Percentiles rank a stretch among this genome's conserved stretches.
Evolutionary conservation across 129 eudicot species (phyloP).

Genomic region (Glebionis coronaria): DNA sequence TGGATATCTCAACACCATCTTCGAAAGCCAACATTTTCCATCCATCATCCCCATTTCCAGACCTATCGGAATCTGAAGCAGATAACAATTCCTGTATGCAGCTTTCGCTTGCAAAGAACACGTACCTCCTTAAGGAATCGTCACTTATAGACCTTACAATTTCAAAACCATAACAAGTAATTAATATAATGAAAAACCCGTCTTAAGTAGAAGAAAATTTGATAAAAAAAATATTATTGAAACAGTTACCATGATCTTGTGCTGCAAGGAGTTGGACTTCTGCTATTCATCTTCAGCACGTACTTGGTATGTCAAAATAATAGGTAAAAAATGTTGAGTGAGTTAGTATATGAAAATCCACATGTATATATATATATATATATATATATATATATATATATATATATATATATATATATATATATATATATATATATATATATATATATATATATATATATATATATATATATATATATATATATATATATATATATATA

Average conservation of each 20-base stretch:
- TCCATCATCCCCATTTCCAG: constrained; percentile 49
- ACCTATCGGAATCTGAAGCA: constrained; percentile 68
- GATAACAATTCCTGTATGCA: constrained; percentile 88
- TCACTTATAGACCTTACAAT: constrained; percentile 79
- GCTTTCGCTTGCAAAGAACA: constrained; percentile 77
- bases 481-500: no score
- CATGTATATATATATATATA: constrained; percentile 17
- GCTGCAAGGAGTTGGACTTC: constrained; percentile 55
- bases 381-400: constrained; percentile 4
- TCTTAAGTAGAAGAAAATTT: not conserved
- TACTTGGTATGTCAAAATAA: constrained; percentile 6
- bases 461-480: no score
- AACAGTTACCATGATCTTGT: constrained; percentile 81
- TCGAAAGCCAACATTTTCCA: constrained; percentile 76
- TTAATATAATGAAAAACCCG: constrained; percentile 3
- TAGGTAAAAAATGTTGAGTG: constrained; percentile 5
- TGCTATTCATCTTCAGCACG: constrained; percentile 31
- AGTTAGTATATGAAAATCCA: constrained; percentile 16
- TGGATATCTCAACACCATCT: constrained; percentile 83
- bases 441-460: no score
- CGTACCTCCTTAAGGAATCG: constrained; percentile 82
- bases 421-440: no score
- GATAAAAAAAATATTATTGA: no score
- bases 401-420: no score
- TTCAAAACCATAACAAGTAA: constrained; percentile 17